Evolutionary conservation across 108 stramenopile genomes (phyloP), one percentile per base, ranked within the genome.

Genomic region (Cyclotella sp.): DNA sequence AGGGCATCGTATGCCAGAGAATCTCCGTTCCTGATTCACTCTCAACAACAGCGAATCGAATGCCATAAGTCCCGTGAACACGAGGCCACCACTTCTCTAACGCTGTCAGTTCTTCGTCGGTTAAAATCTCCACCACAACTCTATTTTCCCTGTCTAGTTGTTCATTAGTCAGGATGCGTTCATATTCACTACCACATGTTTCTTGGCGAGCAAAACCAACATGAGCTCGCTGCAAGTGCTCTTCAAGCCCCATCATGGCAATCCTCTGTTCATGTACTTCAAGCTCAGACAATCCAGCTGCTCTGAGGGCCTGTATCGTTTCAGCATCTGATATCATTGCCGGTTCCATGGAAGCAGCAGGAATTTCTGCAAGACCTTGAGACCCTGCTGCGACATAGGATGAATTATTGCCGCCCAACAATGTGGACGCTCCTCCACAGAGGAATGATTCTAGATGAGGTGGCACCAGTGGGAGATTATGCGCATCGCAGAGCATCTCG

Each of bases 381-480:
- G 29, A 57, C 12, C 15, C 72, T 7, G 0, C 47, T 13, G 45
- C 65, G 47, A 66, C 34, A 54, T 28, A 15, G 22, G 34, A 68
- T 42, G 79, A 76, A 16, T 55, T 67, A 21, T 15, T 70, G 27
- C 61, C 49, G 34, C 73, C 67, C 75, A 86, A 72, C 15, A 95
- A 83, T 15, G 85, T 60, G 11, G 81, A 21, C 9, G 90, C 82
- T 53, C 91, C 86, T 8, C 93, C 93, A 41, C 71, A 30, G 9
- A 95, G 74, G 73, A 85, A 95, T 12, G 87, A 71, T 63, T 92
- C 89, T 54, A 95, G 58, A 69, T 95, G 93, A 46, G 93, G 91
- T 42, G 93, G 93, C 12, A 95, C 63, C 18, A 95, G 75, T 6
- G 93, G 88, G 14, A 91, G 73, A 16, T 88, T 79, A 72, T 95